Evolutionary conservation across 2,329 filamentous ascomycete species (phyloP).

Genomic region (Ophiostoma angusticollis): DNA sequence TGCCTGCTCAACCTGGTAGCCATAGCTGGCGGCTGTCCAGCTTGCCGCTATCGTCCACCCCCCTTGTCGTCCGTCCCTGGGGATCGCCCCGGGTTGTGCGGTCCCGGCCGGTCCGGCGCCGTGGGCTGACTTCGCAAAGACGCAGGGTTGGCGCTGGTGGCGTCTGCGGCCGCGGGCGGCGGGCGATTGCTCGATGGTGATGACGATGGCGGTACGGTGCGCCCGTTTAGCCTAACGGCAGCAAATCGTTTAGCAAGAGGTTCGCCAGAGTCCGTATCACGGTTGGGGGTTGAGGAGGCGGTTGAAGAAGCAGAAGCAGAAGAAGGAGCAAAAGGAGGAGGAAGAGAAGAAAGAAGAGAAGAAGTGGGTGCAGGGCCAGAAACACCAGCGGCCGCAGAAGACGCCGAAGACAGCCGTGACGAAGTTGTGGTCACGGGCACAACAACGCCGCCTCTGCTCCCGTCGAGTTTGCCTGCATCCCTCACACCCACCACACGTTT

Average conservation of each 20-base stretch:
- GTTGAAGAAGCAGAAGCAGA: slow-evolving; percentile 9
- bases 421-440: background rate
- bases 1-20: no score
- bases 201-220: background rate
- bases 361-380: slow-evolving; percentile 8
- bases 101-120: no score
- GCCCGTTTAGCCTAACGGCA: slow-evolving; percentile 47
- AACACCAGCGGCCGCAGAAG: slow-evolving; percentile 14
- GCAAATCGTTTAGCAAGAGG: slow-evolving; percentile 54
- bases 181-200: background rate
- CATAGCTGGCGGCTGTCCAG: no score
- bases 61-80: no score
- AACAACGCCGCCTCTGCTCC: background rate
- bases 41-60: no score
- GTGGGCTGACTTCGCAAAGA: no score
- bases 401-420: background rate
- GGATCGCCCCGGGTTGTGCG: no score
- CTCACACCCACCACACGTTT: no score
- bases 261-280: slow-evolving; percentile 29
- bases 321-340: slow-evolving; percentile 16
- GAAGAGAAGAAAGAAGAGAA: slow-evolving; percentile 6
- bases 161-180: no score
- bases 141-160: no score
- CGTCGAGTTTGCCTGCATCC: no score
- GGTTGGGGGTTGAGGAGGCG: slow-evolving; percentile 10